phyloP scores from a whole-genome alignment of 805 yeast species.

The Lachancea sp. region DNA sequence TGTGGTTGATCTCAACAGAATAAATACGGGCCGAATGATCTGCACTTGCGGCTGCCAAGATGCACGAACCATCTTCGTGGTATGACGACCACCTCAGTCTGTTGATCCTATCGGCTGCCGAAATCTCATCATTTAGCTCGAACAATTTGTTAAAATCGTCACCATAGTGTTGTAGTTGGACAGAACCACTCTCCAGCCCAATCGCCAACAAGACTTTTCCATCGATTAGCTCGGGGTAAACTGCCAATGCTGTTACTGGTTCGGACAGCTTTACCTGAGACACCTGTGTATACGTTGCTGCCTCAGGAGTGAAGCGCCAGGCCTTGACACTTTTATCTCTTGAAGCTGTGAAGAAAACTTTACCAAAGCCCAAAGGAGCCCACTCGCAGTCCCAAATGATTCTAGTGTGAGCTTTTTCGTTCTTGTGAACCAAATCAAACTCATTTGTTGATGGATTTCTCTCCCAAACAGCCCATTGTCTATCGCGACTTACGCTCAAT shows the following conservation, averaged over 20 bases:
- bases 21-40: slow-evolving; percentile 52
- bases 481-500: slow-evolving; percentile 80
- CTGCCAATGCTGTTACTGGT: slow-evolving; percentile 66
- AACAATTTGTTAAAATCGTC: slow-evolving; percentile 28
- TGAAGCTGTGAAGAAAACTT: slow-evolving; percentile 74
- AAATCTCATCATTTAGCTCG: slow-evolving; percentile 34
- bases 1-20: slow-evolving; percentile 15
- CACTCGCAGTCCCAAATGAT: slow-evolving; percentile 95
- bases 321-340: slow-evolving; percentile 75
- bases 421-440: slow-evolving; percentile 35
- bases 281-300: slow-evolving; percentile 34
- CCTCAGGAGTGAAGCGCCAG: slow-evolving; percentile 48
- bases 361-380: slow-evolving; percentile 48
- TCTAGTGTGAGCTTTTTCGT: slow-evolving; percentile 78
- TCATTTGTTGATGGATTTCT: slow-evolving; percentile 34
- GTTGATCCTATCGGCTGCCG: slow-evolving; percentile 59
- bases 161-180: slow-evolving; percentile 40
- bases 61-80: slow-evolving; percentile 21
- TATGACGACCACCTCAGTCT: slow-evolving; percentile 51
- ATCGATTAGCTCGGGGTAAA: slow-evolving; percentile 31
- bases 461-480: slow-evolving; percentile 75
- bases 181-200: slow-evolving; percentile 67
- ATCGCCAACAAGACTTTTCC: slow-evolving; percentile 42
- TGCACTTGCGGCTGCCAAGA: slow-evolving; percentile 56
- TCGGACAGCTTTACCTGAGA: slow-evolving; percentile 40